Base-by-base conservation (phyloP, 371 early-diverging fungal species). In the Mucor saturninus region DNA sequence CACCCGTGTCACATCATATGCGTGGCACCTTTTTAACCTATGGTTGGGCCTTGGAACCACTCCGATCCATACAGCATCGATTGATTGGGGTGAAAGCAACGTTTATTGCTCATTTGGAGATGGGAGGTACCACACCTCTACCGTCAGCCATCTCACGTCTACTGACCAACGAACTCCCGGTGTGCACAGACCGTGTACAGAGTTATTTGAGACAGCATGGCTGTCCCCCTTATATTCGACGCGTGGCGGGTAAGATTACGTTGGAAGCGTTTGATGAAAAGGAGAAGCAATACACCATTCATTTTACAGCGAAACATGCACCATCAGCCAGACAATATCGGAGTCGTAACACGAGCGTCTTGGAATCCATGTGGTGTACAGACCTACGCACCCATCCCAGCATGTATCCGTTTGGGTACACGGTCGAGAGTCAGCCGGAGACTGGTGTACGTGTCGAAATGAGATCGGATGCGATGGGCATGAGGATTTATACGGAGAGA, bases 41-140 rank as follows among this genome's bases (percentile, higher is more conserved):
- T 32, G 90, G 90, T 2, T 90, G 86, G 87, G 77, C 79, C 1
- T 48, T 88, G 38, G 49, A 73, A 29, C 81, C 85, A 0, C 69
- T 68, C 0, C 75, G 69, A 59, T 61, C 56, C 6, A 32, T 29
- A 14, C 39, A 55, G 69, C 37, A 59, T 21, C 72, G 73, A 43
- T 64, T 68, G 9, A 50, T 60, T 7, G 72, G 81, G 2, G 83
- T 87, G 6, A 65, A 73, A 37, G 71, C 78, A 32, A 80, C 76
- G 7, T 86, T 82, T 73, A 79, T 87, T 46, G 80, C 80, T 9
- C 86, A 86, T 54, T 70, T 85, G 55, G 83, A 89, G 51, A 73
- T 88, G 65, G 81, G 72, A 32, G 84, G 84, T 5, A 54, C 65
- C 2, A 67, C 82, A 29, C 76, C 76, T 1, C 35, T 80, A 14